Percentiles rank a stretch among this genome's conserved stretches.
These are phyloP conservation scores for Trametes coccinea DNA, from an alignment of 768 basidiomycete species.

Conservation along the genomic window DNA sequence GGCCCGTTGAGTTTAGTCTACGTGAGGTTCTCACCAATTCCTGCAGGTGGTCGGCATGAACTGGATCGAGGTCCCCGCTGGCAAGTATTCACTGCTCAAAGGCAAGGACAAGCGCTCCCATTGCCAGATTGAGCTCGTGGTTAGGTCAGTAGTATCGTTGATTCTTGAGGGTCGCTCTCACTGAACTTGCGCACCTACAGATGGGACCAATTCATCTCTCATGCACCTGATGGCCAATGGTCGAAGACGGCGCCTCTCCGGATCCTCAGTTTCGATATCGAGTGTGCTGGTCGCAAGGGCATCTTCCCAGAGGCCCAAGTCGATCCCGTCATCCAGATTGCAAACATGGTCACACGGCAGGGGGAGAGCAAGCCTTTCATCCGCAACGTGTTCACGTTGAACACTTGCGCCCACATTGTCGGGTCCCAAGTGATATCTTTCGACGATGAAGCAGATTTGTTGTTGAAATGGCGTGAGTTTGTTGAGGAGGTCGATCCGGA, in stretches of 20 bases:
- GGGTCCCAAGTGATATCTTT: slow-evolving; percentile 95
- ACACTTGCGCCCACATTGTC: slow-evolving; percentile 92
- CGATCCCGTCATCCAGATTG: slow-evolving; percentile 98
- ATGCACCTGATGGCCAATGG: slow-evolving; percentile 91
- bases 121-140: slow-evolving; percentile 86
- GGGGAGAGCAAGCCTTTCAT: slow-evolving; percentile 94
- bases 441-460: slow-evolving; percentile 69
- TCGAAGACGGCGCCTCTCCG: slow-evolving; percentile 90
- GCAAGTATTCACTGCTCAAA: slow-evolving; percentile 69
- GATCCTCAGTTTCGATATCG: slow-evolving; percentile 97
- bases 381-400: slow-evolving; percentile 94
- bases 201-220: slow-evolving; percentile 84
- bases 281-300: slow-evolving; percentile 97
- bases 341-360: slow-evolving; percentile 98
- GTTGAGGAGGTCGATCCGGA: slow-evolving; percentile 91
- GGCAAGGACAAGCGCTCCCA: slow-evolving; percentile 64
- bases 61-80: slow-evolving; percentile 92
- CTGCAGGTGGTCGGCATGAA: slow-evolving; percentile 94
- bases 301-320: slow-evolving; percentile 90
- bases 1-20: too few relatives aligned
- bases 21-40: neutral
- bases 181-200: slow-evolving; percentile 38
- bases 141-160: slow-evolving; percentile 51
- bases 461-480: slow-evolving; percentile 88
- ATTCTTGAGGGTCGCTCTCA: neutral